Base-by-base conservation (phyloP, 257 asterid genomes). In the Agastache rugosa region DNA sequence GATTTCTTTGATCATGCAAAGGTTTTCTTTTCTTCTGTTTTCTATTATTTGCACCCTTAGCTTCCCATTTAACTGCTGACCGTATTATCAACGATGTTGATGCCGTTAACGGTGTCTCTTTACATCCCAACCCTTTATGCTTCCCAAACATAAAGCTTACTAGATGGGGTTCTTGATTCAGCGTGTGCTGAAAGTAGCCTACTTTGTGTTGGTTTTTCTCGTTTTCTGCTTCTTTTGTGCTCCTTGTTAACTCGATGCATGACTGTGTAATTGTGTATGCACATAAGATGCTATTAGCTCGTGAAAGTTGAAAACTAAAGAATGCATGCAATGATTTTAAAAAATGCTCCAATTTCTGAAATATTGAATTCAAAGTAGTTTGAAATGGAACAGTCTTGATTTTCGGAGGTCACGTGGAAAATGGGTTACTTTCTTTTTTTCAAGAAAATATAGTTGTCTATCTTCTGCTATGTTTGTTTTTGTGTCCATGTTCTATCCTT, bases 41-140 rank as follows among this genome's bases (percentile, higher is more conserved):
- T 17, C 55, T 75, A 37, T 68, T 71, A 48, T 67, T 76, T 25
- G 19, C 37, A 12, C 72, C 69, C 77, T 29, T 76, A 14, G 66
- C 35, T 47, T 75, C 73, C 75, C 79, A 73, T 20, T 67, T 74
- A 1, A 77, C 74, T 10, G 80, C 80, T 12, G 71, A 63, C 67
- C 72, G 74, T 50, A 80, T 47, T 31, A 75, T 71, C 45, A 74
- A 73, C 14, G 75, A 70, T 8, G 78, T 50, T 2, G 80, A 56
- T 8, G 59, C 70, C 56, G 58, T 5, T 34, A 14, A 5, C 67
- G 83, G n/a, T 6, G 69, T 11, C 65, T 84, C 79, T 68, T 75
- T 79, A 75, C 89, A 88, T 44, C 89, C 88, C 48, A 88, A 74
- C 61, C 88, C 87, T 69, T 69, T 45, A 19, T 83, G 75, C 31